These are phyloP conservation scores for Xylaria venustula DNA, from an alignment of 495 filamentous ascomycete species.

Conservation along the genomic window DNA sequence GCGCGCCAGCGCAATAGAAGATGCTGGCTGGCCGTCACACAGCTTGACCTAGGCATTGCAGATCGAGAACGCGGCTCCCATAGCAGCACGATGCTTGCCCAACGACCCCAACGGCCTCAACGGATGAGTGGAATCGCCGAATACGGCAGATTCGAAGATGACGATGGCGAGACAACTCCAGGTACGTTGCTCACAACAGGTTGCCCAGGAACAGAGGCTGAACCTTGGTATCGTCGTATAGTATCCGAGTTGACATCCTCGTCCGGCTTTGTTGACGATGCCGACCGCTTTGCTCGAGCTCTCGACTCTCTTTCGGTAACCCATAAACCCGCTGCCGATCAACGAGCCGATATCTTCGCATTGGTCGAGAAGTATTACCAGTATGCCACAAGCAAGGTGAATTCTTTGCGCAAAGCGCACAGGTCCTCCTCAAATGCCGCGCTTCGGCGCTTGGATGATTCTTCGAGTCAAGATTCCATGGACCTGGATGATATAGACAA, in stretches of 20 bases:
- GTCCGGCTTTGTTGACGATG: conserved; percentile 35
- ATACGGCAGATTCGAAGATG: conserved; percentile 14
- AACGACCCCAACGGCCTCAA: conserved; percentile 5
- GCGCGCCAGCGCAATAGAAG: conserved; percentile 19
- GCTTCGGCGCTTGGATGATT: conserved; percentile 43
- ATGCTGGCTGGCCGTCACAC: conserved; percentile 27
- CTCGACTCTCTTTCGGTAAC: conserved; percentile 40
- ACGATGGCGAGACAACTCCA: conserved; percentile 18
- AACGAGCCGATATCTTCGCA: conserved; percentile 41
- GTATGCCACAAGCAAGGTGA: conserved; percentile 38
- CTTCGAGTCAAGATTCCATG: conserved; percentile 60
- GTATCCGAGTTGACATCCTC: conserved; percentile 9
- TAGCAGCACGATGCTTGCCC: conserved; percentile 17
- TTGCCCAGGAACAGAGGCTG: conserved; percentile 14
- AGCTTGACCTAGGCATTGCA: conserved; percentile 10
- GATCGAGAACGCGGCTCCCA: not conserved
- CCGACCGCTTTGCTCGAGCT: conserved; percentile 44
- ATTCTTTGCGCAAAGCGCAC: conserved; percentile 35
- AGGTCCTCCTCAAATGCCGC: conserved; percentile 12
- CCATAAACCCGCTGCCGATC: conserved; percentile 33
- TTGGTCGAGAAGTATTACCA: conserved; percentile 45
- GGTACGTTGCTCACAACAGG: conserved; percentile 14
- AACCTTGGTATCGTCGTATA: conserved; percentile 23
- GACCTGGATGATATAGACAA: conserved; percentile 53
- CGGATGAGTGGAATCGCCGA: conserved; percentile 12